phyloP scores from a whole-genome alignment of 352 stramenopile species.

The Globisporangium emineosum region DNA sequence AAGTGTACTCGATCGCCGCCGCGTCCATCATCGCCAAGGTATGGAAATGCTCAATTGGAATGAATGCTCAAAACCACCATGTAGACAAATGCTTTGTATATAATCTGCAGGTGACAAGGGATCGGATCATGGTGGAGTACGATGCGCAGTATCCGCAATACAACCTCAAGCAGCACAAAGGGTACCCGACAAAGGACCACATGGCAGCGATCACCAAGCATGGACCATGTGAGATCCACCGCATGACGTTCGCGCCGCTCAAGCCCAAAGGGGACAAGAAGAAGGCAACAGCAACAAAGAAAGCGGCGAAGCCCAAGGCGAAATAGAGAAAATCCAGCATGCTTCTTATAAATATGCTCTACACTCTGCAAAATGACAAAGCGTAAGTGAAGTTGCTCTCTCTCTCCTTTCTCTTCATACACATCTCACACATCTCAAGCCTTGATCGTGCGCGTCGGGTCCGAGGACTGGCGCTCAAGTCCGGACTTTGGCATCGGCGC shows the following conservation, averaged over 20 bases:
- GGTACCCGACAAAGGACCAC: slow-evolving; percentile 94
- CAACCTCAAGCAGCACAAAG: slow-evolving; percentile 95
- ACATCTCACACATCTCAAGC: neutral
- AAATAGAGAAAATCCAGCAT: slow-evolving; percentile 5
- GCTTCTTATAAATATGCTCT: slow-evolving; percentile 9
- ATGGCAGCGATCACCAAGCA: slow-evolving; percentile 84
- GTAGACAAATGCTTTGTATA: neutral
- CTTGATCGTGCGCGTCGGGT: slow-evolving; percentile 1
- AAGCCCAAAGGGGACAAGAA: slow-evolving; percentile 65
- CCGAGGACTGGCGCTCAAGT: neutral
- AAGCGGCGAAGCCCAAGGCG: slow-evolving; percentile 7
- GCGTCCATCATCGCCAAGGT: slow-evolving; percentile 98
- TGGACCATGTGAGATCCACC: slow-evolving; percentile 94
- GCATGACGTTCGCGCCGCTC: slow-evolving; percentile 95
- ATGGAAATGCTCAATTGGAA: neutral
- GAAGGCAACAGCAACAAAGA: slow-evolving; percentile 15
- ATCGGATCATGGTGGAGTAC: slow-evolving; percentile 96
- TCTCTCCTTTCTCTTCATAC: slow-evolving; percentile 1
- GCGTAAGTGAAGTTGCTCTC: neutral
- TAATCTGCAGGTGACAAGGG: slow-evolving; percentile 84
- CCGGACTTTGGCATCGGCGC: slow-evolving; percentile 13
- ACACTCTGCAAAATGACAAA: slow-evolving; percentile 2
- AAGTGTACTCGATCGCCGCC: slow-evolving; percentile 95
- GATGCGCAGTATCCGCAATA: slow-evolving; percentile 93
- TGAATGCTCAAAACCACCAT: too few relatives aligned